Percentiles rank a stretch among this genome's conserved stretches.
Evolutionary conservation across 164 flowering plant species (phyloP).

Genomic region (Vitis vinifera): DNA sequence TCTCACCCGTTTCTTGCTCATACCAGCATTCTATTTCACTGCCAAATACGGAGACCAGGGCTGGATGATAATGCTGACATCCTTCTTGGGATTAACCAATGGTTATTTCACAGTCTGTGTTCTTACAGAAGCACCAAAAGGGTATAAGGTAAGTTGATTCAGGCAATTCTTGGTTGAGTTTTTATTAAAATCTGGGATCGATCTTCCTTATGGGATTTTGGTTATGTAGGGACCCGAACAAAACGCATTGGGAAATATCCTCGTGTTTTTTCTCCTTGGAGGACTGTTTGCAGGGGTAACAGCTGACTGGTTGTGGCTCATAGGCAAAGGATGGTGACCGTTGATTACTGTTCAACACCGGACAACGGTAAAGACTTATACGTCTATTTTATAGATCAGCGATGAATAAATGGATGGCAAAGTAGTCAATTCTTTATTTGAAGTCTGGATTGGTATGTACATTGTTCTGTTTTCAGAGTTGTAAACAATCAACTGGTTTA

Average conservation of each 20-base stretch:
- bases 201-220: neutral
- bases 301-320: constrained; percentile 64
- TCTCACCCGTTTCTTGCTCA: constrained; percentile 53
- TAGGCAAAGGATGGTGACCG: constrained; percentile 52
- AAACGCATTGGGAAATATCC: constrained; percentile 68
- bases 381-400: too few species aligned
- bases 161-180: too few species aligned
- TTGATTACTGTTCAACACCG: neutral
- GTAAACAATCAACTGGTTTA: too few species aligned
- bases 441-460: too few species aligned
- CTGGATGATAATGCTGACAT: constrained; percentile 76
- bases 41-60: constrained; percentile 77
- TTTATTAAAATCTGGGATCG: too few species aligned
- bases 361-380: neutral
- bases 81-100: constrained; percentile 59
- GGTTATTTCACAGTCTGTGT: constrained; percentile 80
- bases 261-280: constrained; percentile 47
- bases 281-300: constrained; percentile 59
- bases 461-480: too few species aligned
- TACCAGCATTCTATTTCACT: constrained; percentile 82
- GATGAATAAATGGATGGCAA: too few species aligned
- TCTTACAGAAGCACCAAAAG: constrained; percentile 68
- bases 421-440: too few species aligned
- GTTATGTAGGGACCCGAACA: constrained; percentile 75
- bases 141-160: constrained; percentile 51